Evolutionary conservation across 192 early-diverging fungal species (phyloP), one percentile per base, ranked within the genome.

Genomic region (Funneliformis mosseae): DNA sequence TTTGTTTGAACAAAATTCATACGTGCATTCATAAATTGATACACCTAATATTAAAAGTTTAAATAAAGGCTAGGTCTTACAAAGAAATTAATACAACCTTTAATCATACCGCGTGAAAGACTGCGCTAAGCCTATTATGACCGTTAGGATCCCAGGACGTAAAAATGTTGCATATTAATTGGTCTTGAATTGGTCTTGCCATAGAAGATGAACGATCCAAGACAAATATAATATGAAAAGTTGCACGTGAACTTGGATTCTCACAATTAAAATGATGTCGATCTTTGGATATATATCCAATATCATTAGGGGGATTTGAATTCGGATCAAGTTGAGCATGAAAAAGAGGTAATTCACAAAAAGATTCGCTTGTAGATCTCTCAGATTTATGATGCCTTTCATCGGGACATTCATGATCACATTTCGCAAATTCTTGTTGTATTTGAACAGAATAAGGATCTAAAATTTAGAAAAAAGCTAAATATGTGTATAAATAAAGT

Each of bases 241-340:
- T 45, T 45, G 18, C 38, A 16, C 28, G 8, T 64, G 41, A 42
- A 38, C 8, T 42, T 4, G 71, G 74, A 68, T 74, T 74, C 1
- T 63, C 43, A 45, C 80, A 81, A 11, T 55, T 38, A 59, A 81
- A 81, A 12, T 81, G 74, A 64, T 81, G 80, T 9, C 80, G 73
- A 38, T 81, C 80, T 3, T 28, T 11, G 10, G 80, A 76, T 42
- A 81, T 38, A 46, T 81, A 76, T 38, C 80, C 80, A 59, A 6
- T 45, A 68, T 28, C 42, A 16, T 33, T 46, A 14, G 72, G 45
- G 14, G 62, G 39, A 33, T n/a, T 27, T 28, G 55, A 18, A 10
- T 10, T 27, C n/a, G 59, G 41, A 50, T 74, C 28, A 23, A 73
- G 5, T 48, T 9, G 48, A 23, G 21, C 48, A 28, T 80, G 79